These are phyloP conservation scores for Pseudogymnoascus sp. DNA, from an alignment of 2,329 filamentous ascomycete genomes.

Conservation along the genomic window DNA sequence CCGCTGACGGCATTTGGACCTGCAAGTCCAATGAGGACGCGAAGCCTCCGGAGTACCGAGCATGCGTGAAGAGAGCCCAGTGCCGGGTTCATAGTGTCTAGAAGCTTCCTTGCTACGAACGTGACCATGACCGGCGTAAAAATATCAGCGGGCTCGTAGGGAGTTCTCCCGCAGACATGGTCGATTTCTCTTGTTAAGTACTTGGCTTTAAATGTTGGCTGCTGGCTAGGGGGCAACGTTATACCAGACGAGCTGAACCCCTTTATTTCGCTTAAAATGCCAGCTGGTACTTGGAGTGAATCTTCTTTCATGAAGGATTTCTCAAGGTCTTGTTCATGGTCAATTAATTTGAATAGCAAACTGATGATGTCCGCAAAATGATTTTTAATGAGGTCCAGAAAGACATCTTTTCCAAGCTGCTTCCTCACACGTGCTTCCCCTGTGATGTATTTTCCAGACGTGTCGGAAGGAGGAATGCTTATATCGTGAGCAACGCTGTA, in stretches of 20 bases:
- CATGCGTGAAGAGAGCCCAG: constrained; percentile 82
- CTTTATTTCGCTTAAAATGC: constrained; percentile 62
- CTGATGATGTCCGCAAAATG: constrained; percentile 72
- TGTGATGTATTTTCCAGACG: constrained; percentile 37
- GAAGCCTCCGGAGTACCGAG: constrained; percentile 75
- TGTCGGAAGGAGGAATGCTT: constrained; percentile 31
- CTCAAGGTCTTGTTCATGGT: constrained; percentile 68
- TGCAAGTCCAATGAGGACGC: constrained; percentile 71
- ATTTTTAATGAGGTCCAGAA: constrained; percentile 52
- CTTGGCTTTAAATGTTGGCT: constrained; percentile 76
- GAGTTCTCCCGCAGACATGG: constrained; percentile 66
- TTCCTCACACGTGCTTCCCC: constrained; percentile 62
- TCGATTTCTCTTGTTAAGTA: constrained; percentile 68
- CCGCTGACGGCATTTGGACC: constrained; percentile 63
- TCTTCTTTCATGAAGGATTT: constrained; percentile 54
- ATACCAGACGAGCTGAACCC: constrained; percentile 56
- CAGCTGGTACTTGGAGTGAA: constrained; percentile 50
- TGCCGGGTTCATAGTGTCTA: constrained; percentile 74
- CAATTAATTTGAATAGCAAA: constrained; percentile 65
- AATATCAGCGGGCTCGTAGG: constrained; percentile 53
- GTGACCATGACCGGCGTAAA: constrained; percentile 72
- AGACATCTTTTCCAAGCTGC: constrained; percentile 58
- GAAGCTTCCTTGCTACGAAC: constrained; percentile 65
- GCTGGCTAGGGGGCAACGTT: constrained; percentile 66
- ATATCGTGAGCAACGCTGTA: constrained; percentile 79